phyloP scores from a whole-genome alignment of 495 filamentous ascomycete genomes.

The Bombardia bombarda region DNA sequence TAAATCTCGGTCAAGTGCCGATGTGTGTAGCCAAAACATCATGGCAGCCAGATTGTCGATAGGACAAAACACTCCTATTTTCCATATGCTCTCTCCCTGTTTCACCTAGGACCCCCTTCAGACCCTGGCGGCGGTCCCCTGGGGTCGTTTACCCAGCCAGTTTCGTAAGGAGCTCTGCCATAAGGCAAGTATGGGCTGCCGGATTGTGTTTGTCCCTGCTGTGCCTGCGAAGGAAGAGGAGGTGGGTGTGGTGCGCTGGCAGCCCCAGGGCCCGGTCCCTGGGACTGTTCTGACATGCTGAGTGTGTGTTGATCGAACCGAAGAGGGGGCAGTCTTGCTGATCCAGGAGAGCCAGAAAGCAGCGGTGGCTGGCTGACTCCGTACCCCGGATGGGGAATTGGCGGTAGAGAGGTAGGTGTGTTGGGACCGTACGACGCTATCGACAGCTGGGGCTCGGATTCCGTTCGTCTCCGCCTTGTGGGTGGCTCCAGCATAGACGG shows the following conservation, averaged over 20 bases:
- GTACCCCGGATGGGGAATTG: background rate
- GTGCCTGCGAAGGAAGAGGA: conserved; percentile 17
- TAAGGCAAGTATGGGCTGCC: conserved; percentile 19
- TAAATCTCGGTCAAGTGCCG: too few relatives aligned
- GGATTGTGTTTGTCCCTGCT: background rate
- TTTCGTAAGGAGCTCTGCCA: conserved; percentile 30
- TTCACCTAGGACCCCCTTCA: conserved; percentile 16
- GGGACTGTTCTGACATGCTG: too few relatives aligned
- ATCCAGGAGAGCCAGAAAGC: background rate
- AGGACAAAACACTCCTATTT: too few relatives aligned
- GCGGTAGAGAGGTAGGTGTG: background rate
- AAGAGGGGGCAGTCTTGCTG: background rate
- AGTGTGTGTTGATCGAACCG: background rate
- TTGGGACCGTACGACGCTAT: background rate
- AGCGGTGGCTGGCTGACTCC: background rate
- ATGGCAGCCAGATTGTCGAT: too few relatives aligned
- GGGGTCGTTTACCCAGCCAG: conserved; percentile 37
- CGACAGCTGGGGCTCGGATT: background rate
- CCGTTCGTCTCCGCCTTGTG: background rate
- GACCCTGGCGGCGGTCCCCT: conserved; percentile 20
- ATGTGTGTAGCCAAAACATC: too few relatives aligned
- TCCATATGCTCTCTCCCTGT: too few relatives aligned
- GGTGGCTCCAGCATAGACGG: background rate
- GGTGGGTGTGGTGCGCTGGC: conserved; percentile 20
- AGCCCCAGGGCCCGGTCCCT: background rate